These are phyloP conservation scores for Collybia sordida DNA, from an alignment of 768 basidiomycete genomes.

Conservation along the genomic window DNA sequence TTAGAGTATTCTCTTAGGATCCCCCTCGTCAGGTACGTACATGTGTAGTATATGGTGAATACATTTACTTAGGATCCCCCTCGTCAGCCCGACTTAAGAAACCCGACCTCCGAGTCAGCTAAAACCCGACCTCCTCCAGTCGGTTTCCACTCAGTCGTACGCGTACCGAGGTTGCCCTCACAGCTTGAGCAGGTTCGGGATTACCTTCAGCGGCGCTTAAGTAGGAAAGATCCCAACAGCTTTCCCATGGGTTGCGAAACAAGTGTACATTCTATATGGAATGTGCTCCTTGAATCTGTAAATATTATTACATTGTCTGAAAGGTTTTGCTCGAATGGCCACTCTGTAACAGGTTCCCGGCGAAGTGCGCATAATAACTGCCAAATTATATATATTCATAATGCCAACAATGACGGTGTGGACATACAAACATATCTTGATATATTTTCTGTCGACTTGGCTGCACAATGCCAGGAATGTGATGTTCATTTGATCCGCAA, in stretches of 20 bases:
- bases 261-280: slow-evolving; percentile 1
- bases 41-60: too few relatives aligned
- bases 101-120: too few relatives aligned
- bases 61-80: too few relatives aligned
- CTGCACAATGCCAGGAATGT: background rate
- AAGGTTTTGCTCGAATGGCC: background rate
- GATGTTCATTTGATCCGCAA: background rate
- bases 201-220: background rate
- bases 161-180: too few relatives aligned
- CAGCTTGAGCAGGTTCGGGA: slow-evolving; percentile 4
- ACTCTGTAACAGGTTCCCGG: background rate
- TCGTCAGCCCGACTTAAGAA: too few relatives aligned
- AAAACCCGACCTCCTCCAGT: too few relatives aligned
- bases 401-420: background rate
- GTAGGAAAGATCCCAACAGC: background rate
- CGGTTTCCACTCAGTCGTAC: too few relatives aligned
- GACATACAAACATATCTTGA: background rate
- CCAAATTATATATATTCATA: background rate
- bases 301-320: background rate
- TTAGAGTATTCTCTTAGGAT: too few relatives aligned
- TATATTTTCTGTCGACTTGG: background rate
- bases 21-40: too few relatives aligned
- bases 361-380: background rate
- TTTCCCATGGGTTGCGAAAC: slow-evolving; percentile 3
- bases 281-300: background rate